Evolutionary conservation across 106 monocot genomes (phyloP).

Genomic region (Phalaenopsis equestris): DNA sequence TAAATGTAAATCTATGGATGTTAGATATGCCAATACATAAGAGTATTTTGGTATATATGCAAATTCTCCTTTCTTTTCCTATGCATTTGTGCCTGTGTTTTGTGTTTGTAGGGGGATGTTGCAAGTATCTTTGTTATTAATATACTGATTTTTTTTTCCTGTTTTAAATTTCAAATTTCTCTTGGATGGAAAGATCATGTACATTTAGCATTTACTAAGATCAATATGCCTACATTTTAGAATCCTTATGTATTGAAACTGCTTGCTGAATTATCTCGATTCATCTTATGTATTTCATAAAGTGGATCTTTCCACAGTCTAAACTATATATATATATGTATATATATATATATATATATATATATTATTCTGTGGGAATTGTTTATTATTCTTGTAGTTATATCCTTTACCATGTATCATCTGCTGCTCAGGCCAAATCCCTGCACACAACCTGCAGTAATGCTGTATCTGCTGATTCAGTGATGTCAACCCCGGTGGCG

Average conservation of each 20-base stretch:
- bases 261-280: background rate
- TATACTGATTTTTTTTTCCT: background rate
- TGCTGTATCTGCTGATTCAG: constrained; percentile 44
- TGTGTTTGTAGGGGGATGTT: no score
- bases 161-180: background rate
- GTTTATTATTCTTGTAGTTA: background rate
- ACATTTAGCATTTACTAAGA: background rate
- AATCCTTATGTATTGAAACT: background rate
- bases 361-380: background rate
- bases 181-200: background rate
- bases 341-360: no score
- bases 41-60: no score
- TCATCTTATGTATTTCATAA: background rate
- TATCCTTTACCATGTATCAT: constrained; percentile 20
- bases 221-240: background rate
- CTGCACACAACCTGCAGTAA: constrained; percentile 29
- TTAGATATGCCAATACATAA: no score
- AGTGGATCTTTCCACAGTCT: background rate
- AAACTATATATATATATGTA: no score
- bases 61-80: no score
- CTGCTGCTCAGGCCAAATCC: constrained; percentile 27
- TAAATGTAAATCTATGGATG: no score
- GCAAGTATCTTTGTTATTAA: background rate
- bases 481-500: constrained; percentile 25
- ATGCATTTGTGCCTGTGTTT: no score